Base-by-base conservation (phyloP, 164 flowering plant genomes). In the Amborella trichopoda region DNA sequence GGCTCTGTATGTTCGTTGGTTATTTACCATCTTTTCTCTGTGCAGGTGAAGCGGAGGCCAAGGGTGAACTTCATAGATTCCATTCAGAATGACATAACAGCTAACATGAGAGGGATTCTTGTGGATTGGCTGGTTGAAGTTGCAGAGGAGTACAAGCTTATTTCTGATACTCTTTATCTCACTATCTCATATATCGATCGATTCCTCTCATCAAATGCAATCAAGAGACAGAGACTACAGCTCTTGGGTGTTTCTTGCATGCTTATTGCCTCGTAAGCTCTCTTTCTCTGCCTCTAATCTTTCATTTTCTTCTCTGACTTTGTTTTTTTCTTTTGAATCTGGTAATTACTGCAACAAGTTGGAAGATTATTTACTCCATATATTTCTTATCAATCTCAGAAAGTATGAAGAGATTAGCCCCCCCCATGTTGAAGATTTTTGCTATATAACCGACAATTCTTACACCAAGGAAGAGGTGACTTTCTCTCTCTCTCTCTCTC, bases 371-470 rank as follows among this genome's bases (percentile, higher is more conserved):
- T n/a, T n/a, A n/a, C n/a, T n/a, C n/a, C n/a, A n/a, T n/a, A n/a
- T n/a, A n/a, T n/a, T n/a, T n/a, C n/a, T n/a, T n/a, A n/a, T n/a
- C n/a, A 22, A 2, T 11, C 20, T 24, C 58, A 91, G 98, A 26
- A 93, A 93, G 54, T 84, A 84, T 48, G 99, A 93, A 57, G 99
- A 93, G 59, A 88, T 82, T 48, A 77, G 56, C 36, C 91, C 96
- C 43, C 95, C 94, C 23, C 69, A 75, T 50, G 86, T 83, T 23
- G 91, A 77, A 28, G 88, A 81, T 24, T 83, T 88, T 48, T 78
- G 86, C 51, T 78, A 74, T 50, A 84, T 88, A 48, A 93, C 99
- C 2, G 99, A 87, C 50, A 85, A 89, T 52, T 73, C 90, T 21
- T 84, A 82, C 66, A 69, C 74, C 2, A 80, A 68, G 46, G 63